Evolutionary conservation across 2,329 filamentous ascomycete genomes (phyloP), one percentile per base, ranked within the genome.

Genomic region (Magnaporthales sp.): DNA sequence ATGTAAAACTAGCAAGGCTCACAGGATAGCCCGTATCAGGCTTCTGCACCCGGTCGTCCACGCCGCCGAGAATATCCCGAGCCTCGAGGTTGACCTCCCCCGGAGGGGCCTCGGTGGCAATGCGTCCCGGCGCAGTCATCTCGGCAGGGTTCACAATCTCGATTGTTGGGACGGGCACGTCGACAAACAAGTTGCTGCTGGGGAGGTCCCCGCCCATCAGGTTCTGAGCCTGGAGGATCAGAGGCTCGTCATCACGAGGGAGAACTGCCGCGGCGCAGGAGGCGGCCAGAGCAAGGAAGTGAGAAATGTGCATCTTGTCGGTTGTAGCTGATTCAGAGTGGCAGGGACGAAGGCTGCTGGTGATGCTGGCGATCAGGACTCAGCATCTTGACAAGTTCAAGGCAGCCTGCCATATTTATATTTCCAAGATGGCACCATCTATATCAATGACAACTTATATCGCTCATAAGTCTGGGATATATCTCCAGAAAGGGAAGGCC

Each of bases 21-120:
- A 38, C 32, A 38, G 62, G 62, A 31, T 63, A 63, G 3, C 13
- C 24, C 15, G 32, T 63, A n/a, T 51, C 30, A 2, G n/a, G 30
- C 62, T 63, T 51, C 29, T 32, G 62, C 29, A 38, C 30, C 8
- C 62, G 62, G 62, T 63, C 32, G 31, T 63, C 62, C 13, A 22
- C 0, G n/a, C 62, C 62, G 31, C 32, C 32, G 32, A 38, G n/a
- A 22, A 63, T 26, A 31, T 63, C 62, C 30, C 62, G 62, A 29
- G 60, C 60, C n/a, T 62, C n/a, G 22, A 22, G 31, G 8, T 11
- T 31, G 29, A 13, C 5, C 8, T 22, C 19, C 30, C 1, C 30
- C 19, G 62, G 62, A n/a, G 7, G n/a, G 15, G 62, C 62, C 4
- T 38, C 62, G 30, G 30, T 63, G 27, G 62, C 62, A 31, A 24